phyloP scores from a whole-genome alignment of 1,284 basidiomycete genomes.

The Phellopilus nigrolimitatus region DNA sequence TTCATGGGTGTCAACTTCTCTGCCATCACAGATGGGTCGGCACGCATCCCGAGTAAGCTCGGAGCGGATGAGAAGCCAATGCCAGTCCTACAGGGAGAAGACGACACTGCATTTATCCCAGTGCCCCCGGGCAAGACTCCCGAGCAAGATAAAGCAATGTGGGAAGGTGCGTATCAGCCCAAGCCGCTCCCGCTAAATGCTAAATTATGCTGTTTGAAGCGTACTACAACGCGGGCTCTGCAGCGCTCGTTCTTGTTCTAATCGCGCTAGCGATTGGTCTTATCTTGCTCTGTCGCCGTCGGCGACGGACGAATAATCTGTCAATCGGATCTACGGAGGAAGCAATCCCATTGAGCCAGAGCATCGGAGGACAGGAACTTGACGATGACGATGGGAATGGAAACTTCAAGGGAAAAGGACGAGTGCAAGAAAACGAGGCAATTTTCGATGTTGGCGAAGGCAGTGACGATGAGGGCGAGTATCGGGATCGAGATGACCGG shows the following conservation, averaged over 20 bases:
- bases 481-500: constrained; percentile 11
- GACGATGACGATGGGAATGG: constrained; percentile 29
- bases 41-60: constrained; percentile 69
- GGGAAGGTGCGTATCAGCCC: constrained; percentile 69
- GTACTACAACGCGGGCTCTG: constrained; percentile 90
- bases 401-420: constrained; percentile 39
- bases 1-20: constrained; percentile 91
- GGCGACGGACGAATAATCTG: constrained; percentile 36
- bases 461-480: constrained; percentile 36
- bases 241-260: constrained; percentile 75
- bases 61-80: constrained; percentile 61
- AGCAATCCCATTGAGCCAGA: constrained; percentile 47
- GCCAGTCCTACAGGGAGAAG: constrained; percentile 40
- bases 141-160: constrained; percentile 74
- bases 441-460: constrained; percentile 47
- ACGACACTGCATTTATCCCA: constrained; percentile 34
- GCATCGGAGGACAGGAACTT: constrained; percentile 31
- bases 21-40: constrained; percentile 69
- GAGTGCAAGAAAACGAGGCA: constrained; percentile 29
- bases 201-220: constrained; percentile 44
- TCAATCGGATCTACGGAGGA: constrained; percentile 43
- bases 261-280: constrained; percentile 66
- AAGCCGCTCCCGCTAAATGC: too few relatives aligned
- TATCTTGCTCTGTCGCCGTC: constrained; percentile 69
- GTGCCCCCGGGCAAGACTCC: constrained; percentile 47